phyloP scores from a whole-genome alignment of 2,329 filamentous ascomycete species.

The Penicillium thymicola region DNA sequence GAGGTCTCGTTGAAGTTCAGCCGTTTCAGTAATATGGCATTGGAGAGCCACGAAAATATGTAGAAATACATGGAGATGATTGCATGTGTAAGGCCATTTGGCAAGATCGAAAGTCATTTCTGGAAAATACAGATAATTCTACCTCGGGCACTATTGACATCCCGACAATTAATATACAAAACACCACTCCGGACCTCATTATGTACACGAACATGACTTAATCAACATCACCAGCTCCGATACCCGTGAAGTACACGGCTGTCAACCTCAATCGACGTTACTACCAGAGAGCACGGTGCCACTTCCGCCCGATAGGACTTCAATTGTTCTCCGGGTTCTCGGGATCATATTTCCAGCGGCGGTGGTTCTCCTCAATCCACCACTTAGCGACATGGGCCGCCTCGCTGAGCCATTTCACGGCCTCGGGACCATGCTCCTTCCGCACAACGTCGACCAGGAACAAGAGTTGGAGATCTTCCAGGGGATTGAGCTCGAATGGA shows the following conservation, averaged over 20 bases:
- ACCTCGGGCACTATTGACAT: background rate
- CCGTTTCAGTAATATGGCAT: background rate
- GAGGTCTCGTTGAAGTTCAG: too few species aligned
- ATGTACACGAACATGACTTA: background rate
- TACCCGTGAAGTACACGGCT: background rate
- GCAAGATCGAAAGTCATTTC: background rate
- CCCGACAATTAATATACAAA: background rate
- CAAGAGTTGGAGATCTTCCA: slow-evolving; percentile 32
- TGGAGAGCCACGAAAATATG: background rate
- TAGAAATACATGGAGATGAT: background rate
- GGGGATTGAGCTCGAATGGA: slow-evolving; percentile 32
- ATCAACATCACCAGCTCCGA: background rate
- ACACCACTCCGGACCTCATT: background rate
- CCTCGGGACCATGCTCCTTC: slow-evolving; percentile 30
- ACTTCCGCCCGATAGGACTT: background rate
- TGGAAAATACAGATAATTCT: background rate
- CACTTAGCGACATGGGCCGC: slow-evolving; percentile 38
- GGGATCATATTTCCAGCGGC: slow-evolving; percentile 19
- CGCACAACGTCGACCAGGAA: slow-evolving; percentile 28
- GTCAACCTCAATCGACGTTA: background rate
- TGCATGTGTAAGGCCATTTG: background rate
- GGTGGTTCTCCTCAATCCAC: slow-evolving; percentile 38
- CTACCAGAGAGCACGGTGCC: background rate
- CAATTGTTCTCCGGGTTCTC: background rate
- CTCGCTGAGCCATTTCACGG: slow-evolving; percentile 35